Base-by-base conservation (phyloP, 192 early-diverging fungal species). In the Coemansia reversa region DNA sequence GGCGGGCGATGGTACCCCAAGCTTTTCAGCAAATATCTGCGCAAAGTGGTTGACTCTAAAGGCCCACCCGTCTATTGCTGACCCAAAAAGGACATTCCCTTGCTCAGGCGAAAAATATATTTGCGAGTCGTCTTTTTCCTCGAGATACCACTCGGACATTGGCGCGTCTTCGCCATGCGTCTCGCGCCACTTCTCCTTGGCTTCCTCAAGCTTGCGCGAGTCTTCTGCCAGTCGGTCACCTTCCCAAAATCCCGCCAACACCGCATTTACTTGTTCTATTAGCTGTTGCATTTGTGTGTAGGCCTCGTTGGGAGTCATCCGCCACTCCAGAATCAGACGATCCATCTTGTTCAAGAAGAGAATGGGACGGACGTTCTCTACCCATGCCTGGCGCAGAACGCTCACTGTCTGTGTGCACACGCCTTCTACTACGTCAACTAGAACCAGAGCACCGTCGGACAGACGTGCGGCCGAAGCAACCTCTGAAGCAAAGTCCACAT, bases 391-490 rank as follows among this genome's bases (percentile, higher is more conserved):
- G 9, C 93, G 85, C 63, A 99, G 76, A 4, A 99, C 97, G 11
- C 94, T 92, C 62, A 94, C 89, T 4, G 97, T 99, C 86, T 98
- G 96, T n/a, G 97, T 95, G 80, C 96, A 98, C 16, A 98, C 94
- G 28, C 97, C 97, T 75, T 99, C 97, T 20, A 99, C 93, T 14
- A 90, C 95, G 83, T 99, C 97, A 16, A 99, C 94, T 23, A 99
- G 76, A 0, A 99, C 91, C 55, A 99, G 76, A 11, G 87, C 95
- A 19, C 97, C 97, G 67, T 99, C 97, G 48, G 94, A 98, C 4
- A 99, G 75, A 35, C 94, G 85, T 0, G 97, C 97, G 4, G 97
- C 97, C n/a, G 96, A 95, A 8, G 95, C 96, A n/a, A 99, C 97
- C 70, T 99, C 97, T 18, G 90, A 90, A 0, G 95, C 90, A 75